A percentile compares a stretch with the other conserved stretches of the same genome.
Evolutionary conservation across 2,329 filamentous ascomycete species (phyloP).

Genomic region (Neonectria magnoliae): DNA sequence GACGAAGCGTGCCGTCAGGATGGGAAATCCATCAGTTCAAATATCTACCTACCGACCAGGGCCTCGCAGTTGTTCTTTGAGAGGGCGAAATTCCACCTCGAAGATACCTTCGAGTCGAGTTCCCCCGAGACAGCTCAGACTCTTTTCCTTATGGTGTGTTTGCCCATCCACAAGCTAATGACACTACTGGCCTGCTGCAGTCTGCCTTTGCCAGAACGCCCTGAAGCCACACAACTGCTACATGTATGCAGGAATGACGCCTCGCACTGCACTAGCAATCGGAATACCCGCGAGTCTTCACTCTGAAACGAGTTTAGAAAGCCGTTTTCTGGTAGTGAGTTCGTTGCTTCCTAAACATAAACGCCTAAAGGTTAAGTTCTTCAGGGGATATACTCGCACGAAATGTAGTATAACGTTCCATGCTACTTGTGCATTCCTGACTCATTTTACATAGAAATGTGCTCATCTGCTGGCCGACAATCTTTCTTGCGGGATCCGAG

Average conservation of each 20-base stretch:
- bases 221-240: conserved; percentile 25
- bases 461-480: conserved; percentile 13
- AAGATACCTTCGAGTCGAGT: conserved; percentile 21
- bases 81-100: conserved; percentile 6
- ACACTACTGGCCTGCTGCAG: not conserved
- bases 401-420: not conserved
- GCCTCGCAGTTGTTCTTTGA: conserved; percentile 21
- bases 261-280: conserved; percentile 20
- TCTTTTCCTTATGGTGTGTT: conserved; percentile 23
- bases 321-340: conserved; percentile 22
- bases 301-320: conserved; percentile 5
- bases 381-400: conserved; percentile 19
- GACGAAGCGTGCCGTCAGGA: not conserved
- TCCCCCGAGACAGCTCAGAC: conserved; percentile 22
- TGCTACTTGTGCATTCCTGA: not conserved
- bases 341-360: not conserved
- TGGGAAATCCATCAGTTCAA: not conserved
- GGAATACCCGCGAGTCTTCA: conserved; percentile 13
- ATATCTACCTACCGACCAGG: conserved; percentile 8
- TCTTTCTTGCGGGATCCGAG: conserved; percentile 12
- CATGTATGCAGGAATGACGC: conserved; percentile 24
- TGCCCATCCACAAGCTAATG: not conserved
- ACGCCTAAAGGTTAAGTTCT: not conserved
- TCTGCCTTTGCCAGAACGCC: conserved; percentile 23
- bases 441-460: conserved; percentile 17